Base-by-base conservation (phyloP, 2,329 filamentous ascomycete genomes). In the Alternaria sp. region DNA sequence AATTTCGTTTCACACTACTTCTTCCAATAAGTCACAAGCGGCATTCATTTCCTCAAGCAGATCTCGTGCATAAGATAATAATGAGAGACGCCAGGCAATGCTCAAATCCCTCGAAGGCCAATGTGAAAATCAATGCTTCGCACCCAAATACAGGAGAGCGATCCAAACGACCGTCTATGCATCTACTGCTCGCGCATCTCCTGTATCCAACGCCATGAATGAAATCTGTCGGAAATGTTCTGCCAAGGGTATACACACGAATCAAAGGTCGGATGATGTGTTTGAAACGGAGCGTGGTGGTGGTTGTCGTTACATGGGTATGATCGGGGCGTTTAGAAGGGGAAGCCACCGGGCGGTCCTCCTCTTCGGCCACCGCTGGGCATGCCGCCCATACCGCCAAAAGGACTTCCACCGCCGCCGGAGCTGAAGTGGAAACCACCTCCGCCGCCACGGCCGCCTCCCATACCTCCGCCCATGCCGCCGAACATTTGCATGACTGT, bases 391-490 rank as follows among this genome's bases (percentile, higher is more conserved):
- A 78, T 77, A 23, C 74, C 74, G 12, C 73, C 74, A 32, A 79
- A 79, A 5, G 76, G 76, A 63, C 67, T 76, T 52, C 71, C 66
- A 77, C 85, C 66, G 77, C 83, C 76, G n/a, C 71, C 69, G 15
- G 85, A 64, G 78, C 83, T 76, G 23, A 68, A 65, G 43, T 70
- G 68, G 68, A 81, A 81, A 51, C 73, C 87, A 50, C 86, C 86
- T 36, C 86, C 86, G 11, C 71, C 82, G 28, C 79, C 79, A 28
- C 72, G 82, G 47, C 80, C 79, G 23, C 79, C 80, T 56, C 81
- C 78, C 59, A 85, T 82, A 45, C 84, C 84, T 52, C 81, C 82
- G 36, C 86, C 85, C 62, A 83, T 83, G 40, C 84, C 84, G 46
- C 82, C 82, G 55, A 73, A 74, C 67, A 75, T 75, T 57, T 81